phyloP scores from a whole-genome alignment of 768 basidiomycete genomes.

The Leccinum subtestaceum region DNA sequence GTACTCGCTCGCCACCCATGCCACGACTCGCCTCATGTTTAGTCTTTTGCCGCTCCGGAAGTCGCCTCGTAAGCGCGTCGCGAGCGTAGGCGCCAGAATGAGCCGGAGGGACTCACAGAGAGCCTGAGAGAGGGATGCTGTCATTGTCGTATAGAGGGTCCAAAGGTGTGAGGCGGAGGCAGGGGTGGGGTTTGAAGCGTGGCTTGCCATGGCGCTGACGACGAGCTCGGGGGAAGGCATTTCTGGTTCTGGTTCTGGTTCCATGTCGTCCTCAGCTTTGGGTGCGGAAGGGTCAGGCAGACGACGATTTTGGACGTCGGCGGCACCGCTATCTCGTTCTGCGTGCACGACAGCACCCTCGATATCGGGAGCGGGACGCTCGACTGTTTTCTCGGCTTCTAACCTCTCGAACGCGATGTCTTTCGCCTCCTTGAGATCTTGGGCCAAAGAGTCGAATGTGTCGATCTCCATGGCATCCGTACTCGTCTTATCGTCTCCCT shows the following conservation, averaged over 20 bases:
- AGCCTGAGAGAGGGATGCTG: conserved; percentile 84
- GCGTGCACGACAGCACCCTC: conserved; percentile 48
- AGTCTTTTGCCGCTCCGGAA: conserved; percentile 96
- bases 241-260: conserved; percentile 13
- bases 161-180: conserved; percentile 68
- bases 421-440: conserved; percentile 26
- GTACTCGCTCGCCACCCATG: conserved; percentile 97
- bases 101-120: conserved; percentile 96
- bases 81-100: conserved; percentile 91
- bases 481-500: conserved; percentile 41
- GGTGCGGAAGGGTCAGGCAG: conserved; percentile 26
- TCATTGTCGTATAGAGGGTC: conserved; percentile 87
- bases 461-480: conserved; percentile 51
- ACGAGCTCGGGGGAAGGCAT: conserved; percentile 19
- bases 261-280: conserved; percentile 30
- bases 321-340: conserved; percentile 17
- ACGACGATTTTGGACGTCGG: conserved; percentile 5
- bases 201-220: conserved; percentile 17
- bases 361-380: conserved; percentile 29
- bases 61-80: conserved; percentile 92
- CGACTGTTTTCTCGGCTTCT: conserved; percentile 27
- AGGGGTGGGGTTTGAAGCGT: conserved; percentile 22
- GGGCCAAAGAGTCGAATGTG: conserved; percentile 19
- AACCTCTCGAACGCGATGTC: conserved; percentile 27
- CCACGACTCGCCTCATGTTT: conserved; percentile 98